Evolutionary conservation across 2,329 filamentous ascomycete genomes (phyloP).

Genomic region (Penicillium sp.): DNA sequence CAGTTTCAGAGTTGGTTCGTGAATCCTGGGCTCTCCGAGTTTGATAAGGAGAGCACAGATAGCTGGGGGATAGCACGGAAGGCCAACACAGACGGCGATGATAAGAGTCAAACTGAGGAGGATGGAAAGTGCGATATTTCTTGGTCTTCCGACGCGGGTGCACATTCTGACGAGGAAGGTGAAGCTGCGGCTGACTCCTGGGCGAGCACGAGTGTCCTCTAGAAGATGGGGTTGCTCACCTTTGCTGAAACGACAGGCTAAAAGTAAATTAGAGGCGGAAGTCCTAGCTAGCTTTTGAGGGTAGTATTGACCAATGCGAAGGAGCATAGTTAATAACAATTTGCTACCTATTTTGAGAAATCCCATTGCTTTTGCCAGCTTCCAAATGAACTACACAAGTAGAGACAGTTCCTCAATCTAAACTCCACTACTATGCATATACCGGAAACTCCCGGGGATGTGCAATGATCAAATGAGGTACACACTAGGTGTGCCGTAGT

Average conservation of each 20-base stretch:
- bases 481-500: background rate
- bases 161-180: background rate
- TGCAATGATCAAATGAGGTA: too few relatives aligned
- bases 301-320: background rate
- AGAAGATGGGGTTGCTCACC: background rate
- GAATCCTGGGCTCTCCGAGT: background rate
- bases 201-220: background rate
- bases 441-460: background rate
- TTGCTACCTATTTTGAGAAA: background rate
- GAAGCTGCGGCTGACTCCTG: background rate
- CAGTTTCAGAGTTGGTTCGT: background rate
- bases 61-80: background rate
- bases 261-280: background rate
- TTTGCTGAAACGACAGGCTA: background rate
- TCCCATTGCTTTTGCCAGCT: background rate
- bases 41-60: background rate
- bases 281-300: background rate
- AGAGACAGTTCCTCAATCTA: background rate
- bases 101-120: background rate
- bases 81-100: background rate
- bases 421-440: background rate
- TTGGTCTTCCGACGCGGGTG: background rate
- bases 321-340: background rate
- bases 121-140: background rate
- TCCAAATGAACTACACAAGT: background rate